Evolutionary conservation across 257 asterid genomes (phyloP), one percentile per base, ranked within the genome.

Genomic region (Solanum medicagineum): DNA sequence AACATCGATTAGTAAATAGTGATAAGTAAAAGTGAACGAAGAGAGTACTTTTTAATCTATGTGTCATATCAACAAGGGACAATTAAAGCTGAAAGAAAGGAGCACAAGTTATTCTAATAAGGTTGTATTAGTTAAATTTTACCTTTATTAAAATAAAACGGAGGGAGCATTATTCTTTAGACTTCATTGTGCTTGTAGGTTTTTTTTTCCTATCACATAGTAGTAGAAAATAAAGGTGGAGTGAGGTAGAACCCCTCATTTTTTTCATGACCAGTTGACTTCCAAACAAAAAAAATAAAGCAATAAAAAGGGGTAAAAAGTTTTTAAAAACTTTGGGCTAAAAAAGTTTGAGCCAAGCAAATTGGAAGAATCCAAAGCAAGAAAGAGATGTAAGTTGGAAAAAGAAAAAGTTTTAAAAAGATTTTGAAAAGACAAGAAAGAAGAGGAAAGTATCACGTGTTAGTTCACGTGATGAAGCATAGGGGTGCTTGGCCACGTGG

Each of bases 401-500:
- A 17, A 42, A 36, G 62, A 15, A 36, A 26, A 51, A 63, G 26
- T 42, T 32, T 22, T 83, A 26, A 81, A 60, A 55, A 12, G 85
- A 40, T 42, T 22, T 45, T 7, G 26, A 32, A 79, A 29, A 85
- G 90, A 90, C 88, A 74, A 86, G 22, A 66, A 63, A 66, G 86
- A 83, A 57, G 45, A 74, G 79, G 86, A 80, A 86, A 85, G 55
- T 79, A 80, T 85, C 92, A 91, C 93, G 93, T 90, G 93, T 89
- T 70, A 42, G 45, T 40, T 69, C 59, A 65, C 60, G 71, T 51
- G 90, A 73, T 20, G 40, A 53, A 15, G 85, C 88, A 88, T 86
- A 87, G 81, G 55, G 20, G 24, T 73, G 89, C 54, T 57, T 44
- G 66, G 84, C 75, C 79, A 84, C 87, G 87, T 81, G 89, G 87